These are phyloP conservation scores for Colletotrichum musae DNA, from an alignment of 2,329 filamentous ascomycete genomes.

Conservation along the genomic window DNA sequence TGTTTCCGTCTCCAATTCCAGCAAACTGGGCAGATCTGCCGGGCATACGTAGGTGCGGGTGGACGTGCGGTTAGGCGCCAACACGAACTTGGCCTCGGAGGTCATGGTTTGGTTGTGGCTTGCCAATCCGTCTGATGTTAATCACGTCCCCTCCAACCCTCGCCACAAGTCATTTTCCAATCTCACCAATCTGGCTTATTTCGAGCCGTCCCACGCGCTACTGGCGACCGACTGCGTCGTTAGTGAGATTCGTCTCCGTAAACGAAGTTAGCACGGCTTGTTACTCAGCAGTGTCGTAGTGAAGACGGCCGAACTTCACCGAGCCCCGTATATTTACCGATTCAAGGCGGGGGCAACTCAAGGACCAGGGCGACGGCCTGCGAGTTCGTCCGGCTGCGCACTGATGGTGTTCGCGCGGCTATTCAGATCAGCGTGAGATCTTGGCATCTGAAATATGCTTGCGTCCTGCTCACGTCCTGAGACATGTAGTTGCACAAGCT, in stretches of 20 bases:
- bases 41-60: neutral
- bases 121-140: constrained; percentile 14
- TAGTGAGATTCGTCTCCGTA: neutral
- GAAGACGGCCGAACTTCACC: constrained; percentile 13
- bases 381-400: constrained; percentile 1
- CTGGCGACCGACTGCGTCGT: no score
- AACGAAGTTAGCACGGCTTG: neutral
- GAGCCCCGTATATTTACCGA: constrained; percentile 13
- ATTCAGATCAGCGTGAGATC: constrained; percentile 15
- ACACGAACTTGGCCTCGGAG: neutral
- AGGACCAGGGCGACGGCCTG: constrained; percentile 11
- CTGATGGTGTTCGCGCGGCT: constrained; percentile 27
- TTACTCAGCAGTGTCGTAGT: constrained; percentile 17
- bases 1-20: neutral
- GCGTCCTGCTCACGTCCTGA: constrained; percentile 17
- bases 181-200: no score
- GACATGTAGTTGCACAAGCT: constrained; percentile 25
- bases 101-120: constrained; percentile 14
- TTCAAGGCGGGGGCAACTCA: constrained; percentile 10
- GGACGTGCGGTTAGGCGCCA: neutral
- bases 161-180: neutral
- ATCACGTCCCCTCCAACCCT: neutral
- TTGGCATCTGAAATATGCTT: constrained; percentile 11
- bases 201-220: no score
- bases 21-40: neutral